Evolutionary conservation across 2,329 filamentous ascomycete genomes (phyloP).

Genomic region (Coniella lustricola): DNA sequence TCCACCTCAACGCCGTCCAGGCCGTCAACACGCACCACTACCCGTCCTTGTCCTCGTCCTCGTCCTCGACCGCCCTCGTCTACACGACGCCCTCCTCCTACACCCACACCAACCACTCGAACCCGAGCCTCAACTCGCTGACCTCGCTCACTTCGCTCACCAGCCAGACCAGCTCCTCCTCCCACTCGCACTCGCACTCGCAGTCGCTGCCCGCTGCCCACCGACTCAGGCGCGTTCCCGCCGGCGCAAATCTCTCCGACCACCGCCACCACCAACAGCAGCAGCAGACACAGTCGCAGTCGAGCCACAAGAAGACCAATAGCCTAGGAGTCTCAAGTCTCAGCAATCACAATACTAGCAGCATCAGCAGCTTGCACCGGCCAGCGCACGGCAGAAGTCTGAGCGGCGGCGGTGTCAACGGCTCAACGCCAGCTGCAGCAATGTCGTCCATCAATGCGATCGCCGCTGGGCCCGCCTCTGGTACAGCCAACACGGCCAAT

Average conservation of each 20-base stretch:
- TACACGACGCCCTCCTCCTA: constrained; percentile 8
- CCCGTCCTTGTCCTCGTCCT: too few species aligned
- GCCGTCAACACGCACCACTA: constrained; percentile 13
- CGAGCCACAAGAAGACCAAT: constrained; percentile 30
- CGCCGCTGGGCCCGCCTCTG: constrained; percentile 8
- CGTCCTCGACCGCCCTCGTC: too few species aligned
- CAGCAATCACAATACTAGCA: not conserved
- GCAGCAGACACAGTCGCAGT: not conserved
- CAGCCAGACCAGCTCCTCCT: not conserved
- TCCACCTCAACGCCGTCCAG: constrained; percentile 16
- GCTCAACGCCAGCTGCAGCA: constrained; percentile 4
- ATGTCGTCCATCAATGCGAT: constrained; percentile 27
- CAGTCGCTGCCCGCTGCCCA: constrained; percentile 5
- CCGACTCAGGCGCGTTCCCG: constrained; percentile 19
- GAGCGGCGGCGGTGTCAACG: constrained; percentile 3
- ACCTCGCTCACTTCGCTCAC: too few species aligned
- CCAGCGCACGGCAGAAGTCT: not conserved
- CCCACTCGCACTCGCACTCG: constrained; percentile 8
- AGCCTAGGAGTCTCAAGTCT: not conserved
- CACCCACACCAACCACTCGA: constrained; percentile 8
- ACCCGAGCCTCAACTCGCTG: not conserved
- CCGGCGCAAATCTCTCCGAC: constrained; percentile 36
- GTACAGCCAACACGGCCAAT: not conserved
- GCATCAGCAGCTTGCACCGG: not conserved
- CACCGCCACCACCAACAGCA: constrained; percentile 29